Conservation (phyloP, 306 rosid species). For the Glycyrrhiza uralensis region DNA sequence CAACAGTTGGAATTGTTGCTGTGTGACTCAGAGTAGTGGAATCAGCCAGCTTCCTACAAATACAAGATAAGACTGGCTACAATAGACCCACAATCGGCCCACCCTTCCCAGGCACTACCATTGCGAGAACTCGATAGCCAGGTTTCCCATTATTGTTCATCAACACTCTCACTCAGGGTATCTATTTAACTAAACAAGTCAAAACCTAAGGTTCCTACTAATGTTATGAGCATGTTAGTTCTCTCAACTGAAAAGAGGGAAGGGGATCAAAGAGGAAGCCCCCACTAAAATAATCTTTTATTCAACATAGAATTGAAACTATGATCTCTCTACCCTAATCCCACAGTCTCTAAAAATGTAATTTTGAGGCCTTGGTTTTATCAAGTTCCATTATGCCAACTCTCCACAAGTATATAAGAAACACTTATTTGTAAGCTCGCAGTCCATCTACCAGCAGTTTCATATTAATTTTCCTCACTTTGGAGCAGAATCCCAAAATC, state of each 20-base stretch:
- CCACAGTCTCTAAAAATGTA: not conserved
- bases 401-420: not conserved
- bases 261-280: not conserved
- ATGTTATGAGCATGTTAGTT: not conserved
- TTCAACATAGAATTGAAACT: not conserved
- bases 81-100: too few species aligned
- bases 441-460: not conserved
- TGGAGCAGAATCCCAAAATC: not conserved
- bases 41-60: too few species aligned
- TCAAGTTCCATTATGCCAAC: not conserved
- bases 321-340: not conserved
- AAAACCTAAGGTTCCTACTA: not conserved
- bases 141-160: too few species aligned
- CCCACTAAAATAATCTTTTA: not conserved
- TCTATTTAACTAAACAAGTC: not conserved
- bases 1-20: too few species aligned
- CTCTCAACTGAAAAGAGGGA: not conserved
- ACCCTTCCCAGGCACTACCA: too few species aligned
- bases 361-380: not conserved
- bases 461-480: not conserved
- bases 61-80: too few species aligned
- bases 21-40: too few species aligned
- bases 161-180: constrained; percentile 7
- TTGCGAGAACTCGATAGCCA: too few species aligned
- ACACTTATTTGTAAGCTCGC: not conserved